Base-by-base conservation (phyloP, 192 early-diverging fungal species). In the Linnemannia hyalina region DNA sequence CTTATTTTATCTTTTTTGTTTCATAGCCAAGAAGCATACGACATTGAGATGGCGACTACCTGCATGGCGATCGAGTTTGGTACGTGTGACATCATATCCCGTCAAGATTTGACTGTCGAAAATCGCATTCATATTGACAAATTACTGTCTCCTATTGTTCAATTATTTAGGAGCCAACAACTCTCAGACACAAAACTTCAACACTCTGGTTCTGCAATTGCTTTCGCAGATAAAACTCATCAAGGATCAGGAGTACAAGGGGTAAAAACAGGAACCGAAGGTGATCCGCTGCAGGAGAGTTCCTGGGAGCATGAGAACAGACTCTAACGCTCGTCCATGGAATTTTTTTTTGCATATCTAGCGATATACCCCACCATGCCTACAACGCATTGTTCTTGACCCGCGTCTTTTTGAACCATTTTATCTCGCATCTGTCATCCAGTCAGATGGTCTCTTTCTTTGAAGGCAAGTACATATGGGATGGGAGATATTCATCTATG, bases 311-410 rank as follows among this genome's bases (percentile, higher is more conserved):
- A 20, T 52, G 18, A 0, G 11, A 65, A 15, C 29, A 15, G 60
- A 32, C 60, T 0, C 26, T 32, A 32, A 65, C 29, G 4, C 26
- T 13, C 49, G 16, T 65, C 4, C 10, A 2, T 5, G 60, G 29
- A 35, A 35, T 26, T 6, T 80, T 46, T 73, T 32, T 68, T 75
- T 26, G 65, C 26, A 0, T 80, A 32, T 36, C 68, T 87, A 95
- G 95, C 49, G 89, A 89, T 71, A 93, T 95, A 87, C 88, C 93
- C 73, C 73, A 75, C 41, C 89, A 92, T 72, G 88, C 93, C 35
- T 93, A 93, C 82, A 96, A 96, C 76, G 89, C 95, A 23, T 80
- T 96, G 69, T 93, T 95, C 78, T 52, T 94, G 54, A 88, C 93
- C 8, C 89, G 93, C 47, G 75, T 94, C 10, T 93, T 95, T 76